phyloP scores from a whole-genome alignment of 768 basidiomycete species.

The Suillus bovinus region DNA sequence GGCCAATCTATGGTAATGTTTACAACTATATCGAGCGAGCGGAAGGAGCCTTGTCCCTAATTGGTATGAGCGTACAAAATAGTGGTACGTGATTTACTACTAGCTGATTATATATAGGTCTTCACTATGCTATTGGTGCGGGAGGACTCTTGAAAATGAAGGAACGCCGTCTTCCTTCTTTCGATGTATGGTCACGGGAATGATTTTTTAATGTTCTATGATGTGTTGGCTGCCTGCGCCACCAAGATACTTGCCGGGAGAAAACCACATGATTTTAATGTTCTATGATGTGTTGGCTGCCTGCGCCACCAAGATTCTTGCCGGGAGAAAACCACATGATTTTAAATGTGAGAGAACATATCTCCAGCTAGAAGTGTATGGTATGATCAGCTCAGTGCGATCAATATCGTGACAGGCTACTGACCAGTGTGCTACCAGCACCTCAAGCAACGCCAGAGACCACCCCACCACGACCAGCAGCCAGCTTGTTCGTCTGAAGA shows the following conservation, averaged over 20 bases:
- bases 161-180: not conserved
- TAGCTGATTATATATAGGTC: not conserved
- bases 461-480: conserved; percentile 23
- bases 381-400: not conserved
- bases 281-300: not conserved
- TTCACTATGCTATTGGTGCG: not conserved
- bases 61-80: not conserved
- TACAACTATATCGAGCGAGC: not conserved
- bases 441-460: conserved; percentile 24
- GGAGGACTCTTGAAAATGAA: not conserved
- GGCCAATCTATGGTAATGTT: not conserved
- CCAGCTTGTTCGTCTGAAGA: conserved; percentile 16
- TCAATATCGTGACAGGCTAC: not conserved
- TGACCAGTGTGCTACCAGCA: conserved; percentile 22
- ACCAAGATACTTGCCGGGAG: not conserved
- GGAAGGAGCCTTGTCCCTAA: not conserved
- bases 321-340: not conserved
- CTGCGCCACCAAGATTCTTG: not conserved
- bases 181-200: not conserved
- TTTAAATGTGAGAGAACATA: not conserved
- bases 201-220: too few species aligned
- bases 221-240: not conserved
- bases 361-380: not conserved
- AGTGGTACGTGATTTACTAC: not conserved
- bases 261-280: too few species aligned